Evolutionary conservation across 768 basidiomycete species (phyloP), one percentile per base, ranked within the genome.

Genomic region (Pulveroboletus sp.): DNA sequence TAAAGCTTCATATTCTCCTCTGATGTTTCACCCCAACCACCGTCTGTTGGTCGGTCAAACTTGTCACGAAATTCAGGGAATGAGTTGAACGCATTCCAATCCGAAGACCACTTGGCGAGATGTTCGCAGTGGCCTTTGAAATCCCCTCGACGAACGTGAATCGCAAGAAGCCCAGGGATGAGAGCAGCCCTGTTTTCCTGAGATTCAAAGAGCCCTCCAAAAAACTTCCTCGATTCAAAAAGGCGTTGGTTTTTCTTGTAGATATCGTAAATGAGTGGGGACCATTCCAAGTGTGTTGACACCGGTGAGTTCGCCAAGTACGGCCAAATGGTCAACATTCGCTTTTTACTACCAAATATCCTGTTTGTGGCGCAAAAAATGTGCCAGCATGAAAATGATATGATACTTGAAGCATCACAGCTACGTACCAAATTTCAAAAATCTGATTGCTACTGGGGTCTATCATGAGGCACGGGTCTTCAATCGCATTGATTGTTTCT

Each of bases 61-160:
- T 52, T 61, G 60, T 78, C 79, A 4, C 52, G 56, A 12, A 77
- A 66, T 32, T 59, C 66, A 0, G 75, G 72, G 50, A 78, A 71
- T 5, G 64, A 58, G 51, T 76, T 77, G 69, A 76, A 79, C 11
- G 71, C 75, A 37, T 72, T 64, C 69, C 68, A 79, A 3, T 61
- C 59, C 4, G 72, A 55, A 6, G 44, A 44, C 61, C 68, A 70
- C 43, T 62, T 51, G 2, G 65, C 65, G 31, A 81, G 68, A 46
- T 64, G 48, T 6, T 47, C 40, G 61, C 80, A 81, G 58, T 80
- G 79, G 5, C 65, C 51, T 33, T 68, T 37, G 53, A 70, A 80
- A 59, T 79, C 79, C 11, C 80, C 79, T 25, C 78, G 66, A 1
- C 79, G 76, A 38, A 80, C 61, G 53, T 81, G 80, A 8, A 80